phyloP scores from a whole-genome alignment of 1,284 basidiomycete genomes.

The Trametes hirsuta region DNA sequence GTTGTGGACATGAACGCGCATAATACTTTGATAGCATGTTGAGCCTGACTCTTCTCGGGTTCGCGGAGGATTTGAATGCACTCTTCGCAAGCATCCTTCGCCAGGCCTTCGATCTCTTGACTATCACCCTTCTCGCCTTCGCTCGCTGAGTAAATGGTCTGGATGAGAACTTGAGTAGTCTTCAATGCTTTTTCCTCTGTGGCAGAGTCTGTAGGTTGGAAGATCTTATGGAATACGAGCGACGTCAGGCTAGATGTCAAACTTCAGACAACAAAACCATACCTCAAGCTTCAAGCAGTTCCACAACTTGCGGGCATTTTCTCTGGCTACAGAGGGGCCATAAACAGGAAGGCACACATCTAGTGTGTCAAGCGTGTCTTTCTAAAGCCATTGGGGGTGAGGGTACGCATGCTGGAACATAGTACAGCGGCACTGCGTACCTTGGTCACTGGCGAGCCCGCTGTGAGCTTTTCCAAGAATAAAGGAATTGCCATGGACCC shows the following conservation, averaged over 20 bases:
- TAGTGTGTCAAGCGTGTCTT: slow-evolving; percentile 82
- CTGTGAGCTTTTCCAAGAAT: slow-evolving; percentile 91
- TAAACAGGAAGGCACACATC: slow-evolving; percentile 81
- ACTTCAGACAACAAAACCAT: too few species aligned
- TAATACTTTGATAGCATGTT: slow-evolving; percentile 81
- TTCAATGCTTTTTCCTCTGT: slow-evolving; percentile 77
- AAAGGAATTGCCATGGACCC: slow-evolving; percentile 86
- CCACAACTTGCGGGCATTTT: slow-evolving; percentile 80
- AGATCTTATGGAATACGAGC: slow-evolving; percentile 58
- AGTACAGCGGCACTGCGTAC: slow-evolving; percentile 41
- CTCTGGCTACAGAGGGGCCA: slow-evolving; percentile 63
- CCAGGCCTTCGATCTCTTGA: slow-evolving; percentile 54
- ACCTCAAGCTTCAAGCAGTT: slow-evolving; percentile 89
- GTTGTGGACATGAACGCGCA: slow-evolving; percentile 77
- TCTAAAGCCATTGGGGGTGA: slow-evolving; percentile 46
- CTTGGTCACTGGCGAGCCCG: slow-evolving; percentile 85
- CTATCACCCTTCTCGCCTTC: slow-evolving; percentile 40
- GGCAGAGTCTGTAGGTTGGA: slow-evolving; percentile 82
- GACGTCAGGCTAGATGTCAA: neutral
- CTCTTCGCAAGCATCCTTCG: slow-evolving; percentile 77
- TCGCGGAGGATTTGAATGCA: slow-evolving; percentile 80
- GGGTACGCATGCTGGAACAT: too few species aligned
- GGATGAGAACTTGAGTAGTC: slow-evolving; percentile 71
- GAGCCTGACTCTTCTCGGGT: slow-evolving; percentile 90
- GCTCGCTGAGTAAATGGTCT: slow-evolving; percentile 63